Conservation (phyloP, 345 rosid genomes). For the Alliaria petiolata region DNA sequence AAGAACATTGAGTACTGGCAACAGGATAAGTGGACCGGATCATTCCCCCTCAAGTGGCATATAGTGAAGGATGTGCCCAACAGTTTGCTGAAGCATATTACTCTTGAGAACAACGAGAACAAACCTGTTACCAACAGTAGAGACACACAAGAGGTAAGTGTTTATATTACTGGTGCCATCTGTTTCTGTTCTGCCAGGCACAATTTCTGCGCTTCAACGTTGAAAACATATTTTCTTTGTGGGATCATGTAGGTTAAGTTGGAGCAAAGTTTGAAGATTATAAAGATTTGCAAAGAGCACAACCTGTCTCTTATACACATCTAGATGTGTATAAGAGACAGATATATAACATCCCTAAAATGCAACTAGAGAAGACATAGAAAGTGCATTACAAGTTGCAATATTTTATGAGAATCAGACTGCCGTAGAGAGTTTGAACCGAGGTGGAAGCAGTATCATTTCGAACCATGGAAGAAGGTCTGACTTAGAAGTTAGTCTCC, state of each 20-base stretch:
- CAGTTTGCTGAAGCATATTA: constrained; percentile 69
- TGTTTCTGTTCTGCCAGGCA: not conserved
- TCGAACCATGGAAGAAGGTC: not conserved
- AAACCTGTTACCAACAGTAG: constrained; percentile 86
- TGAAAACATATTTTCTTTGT: not conserved
- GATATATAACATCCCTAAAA: not conserved
- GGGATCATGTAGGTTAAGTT: constrained; percentile 37
- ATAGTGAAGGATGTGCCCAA: constrained; percentile 80
- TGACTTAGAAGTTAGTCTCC: not conserved
- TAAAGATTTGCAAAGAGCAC: constrained; percentile 42
- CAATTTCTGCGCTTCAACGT: not conserved
- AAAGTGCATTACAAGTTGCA: not conserved
- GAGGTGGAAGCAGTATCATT: not conserved
- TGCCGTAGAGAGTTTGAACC: not conserved
- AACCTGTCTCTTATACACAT: no score
- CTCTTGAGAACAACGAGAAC: constrained; percentile 81
- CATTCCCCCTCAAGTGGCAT: constrained; percentile 81
- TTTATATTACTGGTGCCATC: not conserved
- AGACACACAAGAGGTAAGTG: constrained; percentile 76
- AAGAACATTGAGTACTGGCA: constrained; percentile 73
- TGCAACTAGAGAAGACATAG: not conserved
- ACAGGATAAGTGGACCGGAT: constrained; percentile 89
- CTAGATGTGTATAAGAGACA: no score
- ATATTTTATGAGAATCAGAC: not conserved
- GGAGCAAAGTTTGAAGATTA: constrained; percentile 41